Evolutionary conservation across 2,329 filamentous ascomycete genomes (phyloP).

Genomic region (Phyllosticta citrichinensis): DNA sequence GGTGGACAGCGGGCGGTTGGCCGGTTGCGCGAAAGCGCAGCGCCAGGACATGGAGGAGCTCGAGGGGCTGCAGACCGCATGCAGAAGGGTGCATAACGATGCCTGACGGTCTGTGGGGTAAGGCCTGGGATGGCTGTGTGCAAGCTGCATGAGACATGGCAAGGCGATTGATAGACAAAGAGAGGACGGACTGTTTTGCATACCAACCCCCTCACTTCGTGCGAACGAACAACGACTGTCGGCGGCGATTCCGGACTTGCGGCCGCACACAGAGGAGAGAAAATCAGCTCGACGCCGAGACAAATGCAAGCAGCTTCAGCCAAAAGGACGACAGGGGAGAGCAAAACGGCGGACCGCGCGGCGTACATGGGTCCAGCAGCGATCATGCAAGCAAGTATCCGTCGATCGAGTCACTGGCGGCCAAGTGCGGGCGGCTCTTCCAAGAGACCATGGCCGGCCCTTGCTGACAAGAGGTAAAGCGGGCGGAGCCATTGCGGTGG

Average conservation of each 20-base stretch:
- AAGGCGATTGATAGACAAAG: slow-evolving; percentile 3
- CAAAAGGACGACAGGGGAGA: background rate
- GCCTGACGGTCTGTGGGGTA: slow-evolving; percentile 1
- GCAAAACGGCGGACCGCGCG: background rate
- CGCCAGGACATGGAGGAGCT: background rate
- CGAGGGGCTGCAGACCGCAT: slow-evolving; percentile 2
- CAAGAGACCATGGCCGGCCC: background rate
- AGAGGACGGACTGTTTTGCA: slow-evolving; percentile 9
- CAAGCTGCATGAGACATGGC: slow-evolving; percentile 1
- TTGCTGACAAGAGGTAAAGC: background rate
- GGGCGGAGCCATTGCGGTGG: background rate
- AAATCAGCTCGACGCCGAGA: background rate
- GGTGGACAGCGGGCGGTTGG: background rate
- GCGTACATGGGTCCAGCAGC: background rate
- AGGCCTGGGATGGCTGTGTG: slow-evolving; percentile 6
- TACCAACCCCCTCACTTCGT: slow-evolving; percentile 6
- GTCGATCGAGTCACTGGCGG: background rate
- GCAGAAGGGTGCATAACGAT: slow-evolving; percentile 3
- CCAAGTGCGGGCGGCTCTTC: background rate
- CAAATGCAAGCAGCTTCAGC: background rate
- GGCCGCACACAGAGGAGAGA: background rate
- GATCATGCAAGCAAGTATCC: background rate
- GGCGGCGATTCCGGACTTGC: background rate
- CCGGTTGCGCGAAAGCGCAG: slow-evolving; percentile 3
- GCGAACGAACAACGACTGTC: background rate